Conservation (phyloP, 192 early-diverging fungal species). For the Dispira parvispora region DNA sequence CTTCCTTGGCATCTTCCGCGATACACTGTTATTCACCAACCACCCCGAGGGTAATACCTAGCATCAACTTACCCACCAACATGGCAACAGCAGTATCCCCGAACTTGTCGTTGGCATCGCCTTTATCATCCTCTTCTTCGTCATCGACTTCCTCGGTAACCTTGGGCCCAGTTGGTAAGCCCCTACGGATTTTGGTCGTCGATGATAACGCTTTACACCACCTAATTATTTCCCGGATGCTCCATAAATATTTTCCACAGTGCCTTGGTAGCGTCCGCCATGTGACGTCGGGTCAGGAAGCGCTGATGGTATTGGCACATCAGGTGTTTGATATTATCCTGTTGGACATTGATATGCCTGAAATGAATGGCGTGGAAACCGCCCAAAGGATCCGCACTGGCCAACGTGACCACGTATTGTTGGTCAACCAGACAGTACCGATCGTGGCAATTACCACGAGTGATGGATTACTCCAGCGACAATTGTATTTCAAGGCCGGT, state of each 20-base stretch:
- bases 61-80: too few species aligned
- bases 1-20: too few species aligned
- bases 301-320: slow-evolving; percentile 25
- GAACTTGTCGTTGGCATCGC: too few species aligned
- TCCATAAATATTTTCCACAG: slow-evolving; percentile 33
- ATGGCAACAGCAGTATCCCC: too few species aligned
- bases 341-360: slow-evolving; percentile 57
- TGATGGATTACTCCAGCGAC: slow-evolving; percentile 29
- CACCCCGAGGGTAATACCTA: too few species aligned
- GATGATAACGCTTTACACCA: slow-evolving; percentile 57
- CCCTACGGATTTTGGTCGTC: slow-evolving; percentile 35
- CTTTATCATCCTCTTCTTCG: too few species aligned
- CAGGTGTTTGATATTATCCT: slow-evolving; percentile 37
- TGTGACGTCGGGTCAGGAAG: slow-evolving; percentile 29
- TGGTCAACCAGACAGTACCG: slow-evolving; percentile 32
- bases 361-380: slow-evolving; percentile 41
- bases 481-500: slow-evolving; percentile 32
- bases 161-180: not conserved
- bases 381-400: slow-evolving; percentile 31
- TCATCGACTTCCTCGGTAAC: too few species aligned
- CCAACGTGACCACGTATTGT: slow-evolving; percentile 19
- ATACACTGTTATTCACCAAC: too few species aligned
- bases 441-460: slow-evolving; percentile 51
- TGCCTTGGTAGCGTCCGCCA: slow-evolving; percentile 22
- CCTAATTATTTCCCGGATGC: slow-evolving; percentile 33